Base-by-base conservation (phyloP, 2,329 filamentous ascomycete species). In the Arachnopeziza araneosa region DNA sequence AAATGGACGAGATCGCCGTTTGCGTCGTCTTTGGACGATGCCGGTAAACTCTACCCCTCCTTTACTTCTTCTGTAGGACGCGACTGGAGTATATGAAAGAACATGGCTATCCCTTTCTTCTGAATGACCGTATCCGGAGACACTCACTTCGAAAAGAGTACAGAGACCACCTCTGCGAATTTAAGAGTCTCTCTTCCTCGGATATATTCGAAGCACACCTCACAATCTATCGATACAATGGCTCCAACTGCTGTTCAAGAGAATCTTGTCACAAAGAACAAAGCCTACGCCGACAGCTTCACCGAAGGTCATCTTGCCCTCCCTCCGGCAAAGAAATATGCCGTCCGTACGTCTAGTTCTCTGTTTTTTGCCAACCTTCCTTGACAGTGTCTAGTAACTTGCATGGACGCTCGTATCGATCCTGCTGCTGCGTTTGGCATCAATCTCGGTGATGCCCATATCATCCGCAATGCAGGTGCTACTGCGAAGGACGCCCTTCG, bases 341-440 rank as follows among this genome's bases (percentile, higher is more conserved):
- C 84, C 8, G 77, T 89, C 64, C 73, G 85, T 87, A 79, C 36
- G 77, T 70, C 23, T 6, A 30, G 52, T 12, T 30, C 53, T 24
- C 26, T 48, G 48, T 56, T 52, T 26, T 54, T 60, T 52, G 14
- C 3, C 10, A 21, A 17, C 4, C 30, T 32, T 52, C 19, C 17
- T 54, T 64, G 56, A 65, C 55, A 55, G 8, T 19, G 49, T 8
- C 1, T 26, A 82, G 80, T 93, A 52, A 90, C 89, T 0, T 95
- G 90, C 75, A 95, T 95, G 89, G 90, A 95, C 69, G 88, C 90
- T 5, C 84, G 90, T 56, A 77, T 86, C 67, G 81, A 93, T 67
- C 85, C 90, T 0, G 80, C 84, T 2, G 77, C 81, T 14, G 87
- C 87, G 1, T 87, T 91, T 57, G 87, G 86, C 9, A 87, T 93